These are phyloP conservation scores for Vitis hybrid DNA, from an alignment of 177 flowering plant genomes.

Conservation along the genomic window DNA sequence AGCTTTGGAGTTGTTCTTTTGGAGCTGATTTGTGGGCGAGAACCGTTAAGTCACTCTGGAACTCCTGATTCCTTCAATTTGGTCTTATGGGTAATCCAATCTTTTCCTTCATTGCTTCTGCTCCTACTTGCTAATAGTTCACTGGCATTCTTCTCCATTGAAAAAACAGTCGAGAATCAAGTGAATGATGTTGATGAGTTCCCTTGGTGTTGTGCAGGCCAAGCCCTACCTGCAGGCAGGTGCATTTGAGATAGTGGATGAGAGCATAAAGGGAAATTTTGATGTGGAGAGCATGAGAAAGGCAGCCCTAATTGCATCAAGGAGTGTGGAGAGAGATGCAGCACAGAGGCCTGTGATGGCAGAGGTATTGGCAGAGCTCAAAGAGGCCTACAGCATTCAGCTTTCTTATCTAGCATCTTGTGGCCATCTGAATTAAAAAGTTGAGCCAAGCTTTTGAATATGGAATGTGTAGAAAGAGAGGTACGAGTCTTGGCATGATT, in stretches of 20 bases:
- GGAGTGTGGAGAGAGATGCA: constrained; percentile 85
- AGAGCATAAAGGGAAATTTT: constrained; percentile 56
- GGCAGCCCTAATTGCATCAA: constrained; percentile 58
- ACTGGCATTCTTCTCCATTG: neutral
- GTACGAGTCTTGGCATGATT: neutral
- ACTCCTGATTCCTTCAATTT: constrained; percentile 80
- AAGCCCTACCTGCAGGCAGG: constrained; percentile 92
- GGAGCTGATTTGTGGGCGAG: constrained; percentile 90
- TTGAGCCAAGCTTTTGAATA: neutral
- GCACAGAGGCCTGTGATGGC: constrained; percentile 71
- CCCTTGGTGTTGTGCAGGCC: constrained; percentile 47
- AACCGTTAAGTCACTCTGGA: constrained; percentile 73
- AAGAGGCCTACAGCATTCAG: constrained; percentile 80
- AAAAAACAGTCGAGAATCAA: neutral
- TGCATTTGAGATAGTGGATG: constrained; percentile 81
- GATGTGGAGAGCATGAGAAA: constrained; percentile 75
- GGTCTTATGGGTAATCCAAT: constrained; percentile 73
- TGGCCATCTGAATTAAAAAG: constrained; percentile 18
- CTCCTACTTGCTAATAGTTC: neutral
- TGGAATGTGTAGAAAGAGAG: neutral
- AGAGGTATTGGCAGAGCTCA: constrained; percentile 64
- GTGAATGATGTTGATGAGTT: neutral
- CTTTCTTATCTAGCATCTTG: constrained; percentile 56
- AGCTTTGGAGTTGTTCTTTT: constrained; percentile 92
- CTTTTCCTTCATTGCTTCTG: neutral